Base-by-base conservation (phyloP, 192 early-diverging fungal genomes). In the Coemansia sp. region DNA sequence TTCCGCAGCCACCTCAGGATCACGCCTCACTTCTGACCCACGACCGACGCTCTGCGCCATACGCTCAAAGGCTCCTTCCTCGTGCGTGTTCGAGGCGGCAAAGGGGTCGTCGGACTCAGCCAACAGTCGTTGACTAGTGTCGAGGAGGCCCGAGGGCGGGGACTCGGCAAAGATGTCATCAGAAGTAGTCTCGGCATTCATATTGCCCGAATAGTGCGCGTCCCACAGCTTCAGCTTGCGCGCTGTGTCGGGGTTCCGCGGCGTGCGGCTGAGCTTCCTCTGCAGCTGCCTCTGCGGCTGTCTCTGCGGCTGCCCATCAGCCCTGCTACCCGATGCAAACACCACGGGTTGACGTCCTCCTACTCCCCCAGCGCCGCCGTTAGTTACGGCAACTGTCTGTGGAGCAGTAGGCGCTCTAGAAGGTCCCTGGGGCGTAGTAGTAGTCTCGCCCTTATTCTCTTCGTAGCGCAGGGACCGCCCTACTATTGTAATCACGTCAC, bases 401-500 rank as follows among this genome's bases (percentile, higher is more conserved):
- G 47, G 47, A 18, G 5, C 47, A 49, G 5, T 20, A 20, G 47
- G 18, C 8, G 5, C 47, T 20, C 47, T 18, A 16, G 47, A 20
- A 6, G 47, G 16, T 5, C 47, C 47, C 47, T 49, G 47, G 16
- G 47, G 47, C 3, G 47, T 49, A 9, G 18, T 49, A 8, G 18
- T 20, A 8, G 18, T 20, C n/a, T 13, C 29, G 39, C 27, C 13
- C 27, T 6, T 44, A 57, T 15, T 40, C 46, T 57, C 43, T 34
- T 83, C 81, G 60, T 75, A 83, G 10, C 81, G 72, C 60, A 83
- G 50, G 22, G 81, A 83, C 9, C 81, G 73, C 2, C 76, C 81
- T 3, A 66, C 81, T 15, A 83, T 73, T 3, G 72, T 83, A 18
- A 83, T 75, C 52, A 78, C 12, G 61, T 83, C 81, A 52, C 76